Percentiles rank a stretch among this genome's conserved stretches.
These are phyloP conservation scores for Funneliformis geosporum DNA, from an alignment of 192 early-diverging fungal species.

Conservation along the genomic window DNA sequence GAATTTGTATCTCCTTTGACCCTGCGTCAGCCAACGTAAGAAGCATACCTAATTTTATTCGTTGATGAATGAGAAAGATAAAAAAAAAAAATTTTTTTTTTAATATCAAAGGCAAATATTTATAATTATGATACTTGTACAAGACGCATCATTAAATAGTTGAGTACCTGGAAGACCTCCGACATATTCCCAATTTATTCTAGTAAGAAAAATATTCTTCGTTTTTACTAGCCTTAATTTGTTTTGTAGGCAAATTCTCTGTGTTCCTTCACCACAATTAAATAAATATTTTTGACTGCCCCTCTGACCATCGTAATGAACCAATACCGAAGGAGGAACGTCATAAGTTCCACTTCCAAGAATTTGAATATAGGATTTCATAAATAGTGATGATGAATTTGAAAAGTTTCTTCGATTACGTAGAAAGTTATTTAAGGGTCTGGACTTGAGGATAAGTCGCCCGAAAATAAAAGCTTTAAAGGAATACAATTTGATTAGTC, in stretches of 20 bases:
- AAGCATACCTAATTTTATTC: slow-evolving; percentile 72
- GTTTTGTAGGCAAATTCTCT: slow-evolving; percentile 82
- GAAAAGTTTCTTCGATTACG: slow-evolving; percentile 33
- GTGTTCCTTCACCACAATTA: slow-evolving; percentile 91
- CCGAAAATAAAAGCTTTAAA: not conserved
- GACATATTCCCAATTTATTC: slow-evolving; percentile 80
- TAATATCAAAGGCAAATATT: no score
- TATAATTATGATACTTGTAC: no score
- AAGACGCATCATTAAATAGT: not conserved
- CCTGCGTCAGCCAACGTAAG: slow-evolving; percentile 86
- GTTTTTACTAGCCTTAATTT: slow-evolving; percentile 71
- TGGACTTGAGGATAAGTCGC: slow-evolving; percentile 8
- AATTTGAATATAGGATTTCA: slow-evolving; percentile 57
- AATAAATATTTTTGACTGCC: slow-evolving; percentile 75
- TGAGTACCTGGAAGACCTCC: slow-evolving; percentile 85
- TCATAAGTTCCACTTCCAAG: slow-evolving; percentile 51
- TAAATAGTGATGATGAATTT: slow-evolving; percentile 35
- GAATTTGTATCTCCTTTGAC: slow-evolving; percentile 56
- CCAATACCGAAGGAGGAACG: slow-evolving; percentile 65
- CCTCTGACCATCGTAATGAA: slow-evolving; percentile 63
- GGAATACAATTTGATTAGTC: not conserved
- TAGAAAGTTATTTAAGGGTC: not conserved
- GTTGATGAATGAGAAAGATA: not conserved
- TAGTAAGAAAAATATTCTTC: slow-evolving; percentile 77
- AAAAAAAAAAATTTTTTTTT: not conserved